A percentile compares a stretch with the other conserved stretches of the same genome.
Conservation (phyloP, 768 basidiomycete genomes). For the Sarcodon sp. region DNA sequence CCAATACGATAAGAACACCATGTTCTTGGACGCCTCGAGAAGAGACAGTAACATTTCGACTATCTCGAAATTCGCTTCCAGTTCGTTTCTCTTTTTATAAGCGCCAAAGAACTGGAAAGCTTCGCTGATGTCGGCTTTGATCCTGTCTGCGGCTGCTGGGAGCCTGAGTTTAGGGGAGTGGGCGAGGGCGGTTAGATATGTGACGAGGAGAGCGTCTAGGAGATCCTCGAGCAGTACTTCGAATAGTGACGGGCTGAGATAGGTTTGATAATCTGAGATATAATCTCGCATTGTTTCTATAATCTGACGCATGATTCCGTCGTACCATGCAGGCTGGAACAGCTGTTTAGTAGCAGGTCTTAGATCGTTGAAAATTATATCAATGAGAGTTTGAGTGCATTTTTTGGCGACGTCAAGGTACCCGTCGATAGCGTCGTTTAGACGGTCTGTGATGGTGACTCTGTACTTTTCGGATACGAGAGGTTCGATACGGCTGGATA, state of each 20-base stretch:
- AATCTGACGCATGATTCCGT: conserved; percentile 76
- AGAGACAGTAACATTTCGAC: conserved; percentile 74
- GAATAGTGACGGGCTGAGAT: conserved; percentile 81
- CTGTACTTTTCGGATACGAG: conserved; percentile 92
- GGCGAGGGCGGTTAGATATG: conserved; percentile 79
- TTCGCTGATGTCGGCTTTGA: conserved; percentile 69
- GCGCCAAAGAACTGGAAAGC: conserved; percentile 73
- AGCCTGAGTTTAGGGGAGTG: conserved; percentile 79
- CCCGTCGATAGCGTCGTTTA: conserved; percentile 96
- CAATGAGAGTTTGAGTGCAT: conserved; percentile 89
- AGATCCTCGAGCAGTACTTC: conserved; percentile 90
- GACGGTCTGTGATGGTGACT: conserved; percentile 63
- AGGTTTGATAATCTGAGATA: conserved; percentile 88
- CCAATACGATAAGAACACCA: conserved; percentile 91
- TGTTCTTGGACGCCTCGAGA: conserved; percentile 75
- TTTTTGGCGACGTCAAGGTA: conserved; percentile 98
- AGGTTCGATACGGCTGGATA: conserved; percentile 76
- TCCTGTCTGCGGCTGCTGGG: conserved; percentile 72
- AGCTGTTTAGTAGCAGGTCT: conserved; percentile 76
- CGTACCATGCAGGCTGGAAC: conserved; percentile 85
- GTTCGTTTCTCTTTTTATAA: conserved; percentile 64
- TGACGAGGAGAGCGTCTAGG: conserved; percentile 79
- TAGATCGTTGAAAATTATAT: conserved; percentile 90
- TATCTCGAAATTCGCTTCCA: conserved; percentile 77
- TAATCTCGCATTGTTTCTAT: conserved; percentile 95